Conservation (phyloP, 495 filamentous ascomycete genomes). For the Xylaria nigripes region DNA sequence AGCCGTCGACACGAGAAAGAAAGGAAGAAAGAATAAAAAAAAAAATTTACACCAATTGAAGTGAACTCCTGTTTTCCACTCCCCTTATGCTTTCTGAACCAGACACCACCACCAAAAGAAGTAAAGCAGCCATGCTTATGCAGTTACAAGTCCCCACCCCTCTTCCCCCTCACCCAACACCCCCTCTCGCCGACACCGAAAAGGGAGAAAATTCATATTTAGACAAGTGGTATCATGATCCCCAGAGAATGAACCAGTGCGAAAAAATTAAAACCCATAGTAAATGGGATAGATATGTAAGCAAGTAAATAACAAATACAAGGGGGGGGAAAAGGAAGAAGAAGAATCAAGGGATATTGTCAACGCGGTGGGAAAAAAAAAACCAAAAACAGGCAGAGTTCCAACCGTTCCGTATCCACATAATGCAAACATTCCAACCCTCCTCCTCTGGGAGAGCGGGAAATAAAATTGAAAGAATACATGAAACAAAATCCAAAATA, state of each 20-base stretch:
- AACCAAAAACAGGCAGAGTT: background rate
- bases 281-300: background rate
- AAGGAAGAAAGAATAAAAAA: background rate
- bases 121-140: background rate
- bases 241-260: slow-evolving; percentile 10
- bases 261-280: background rate
- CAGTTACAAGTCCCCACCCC: background rate
- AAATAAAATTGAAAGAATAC: no score
- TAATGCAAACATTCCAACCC: slow-evolving; percentile 1
- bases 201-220: background rate
- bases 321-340: background rate
- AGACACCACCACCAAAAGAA: background rate
- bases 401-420: background rate
- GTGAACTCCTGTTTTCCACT: background rate
- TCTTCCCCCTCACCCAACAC: background rate
- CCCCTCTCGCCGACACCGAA: no score
- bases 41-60: no score
- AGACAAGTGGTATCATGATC: slow-evolving; percentile 13
- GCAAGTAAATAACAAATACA: slow-evolving; percentile 1
- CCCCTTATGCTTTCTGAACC: background rate
- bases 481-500: no score
- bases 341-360: background rate
- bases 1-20: background rate
- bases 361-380: background rate
- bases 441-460: no score